Conservation (phyloP, 306 rosid genomes). For the Echinosophora koreensis region DNA sequence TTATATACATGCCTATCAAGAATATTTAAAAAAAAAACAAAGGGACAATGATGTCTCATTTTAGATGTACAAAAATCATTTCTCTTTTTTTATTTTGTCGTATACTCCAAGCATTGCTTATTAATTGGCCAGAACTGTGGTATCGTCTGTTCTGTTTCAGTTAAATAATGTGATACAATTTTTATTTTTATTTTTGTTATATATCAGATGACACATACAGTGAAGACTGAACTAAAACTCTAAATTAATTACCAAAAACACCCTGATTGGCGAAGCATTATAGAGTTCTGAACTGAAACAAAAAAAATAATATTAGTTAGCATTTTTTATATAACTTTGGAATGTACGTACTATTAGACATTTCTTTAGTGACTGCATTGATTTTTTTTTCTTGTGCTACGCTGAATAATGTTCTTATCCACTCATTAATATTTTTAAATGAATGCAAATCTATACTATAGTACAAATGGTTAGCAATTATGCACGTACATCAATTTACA, state of each 20-base stretch:
- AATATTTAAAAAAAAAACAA: too few species aligned
- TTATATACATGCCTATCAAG: too few species aligned
- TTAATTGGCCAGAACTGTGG: background rate
- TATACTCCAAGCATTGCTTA: background rate
- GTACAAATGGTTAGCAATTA: background rate
- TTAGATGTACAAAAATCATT: too few species aligned
- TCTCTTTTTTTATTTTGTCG: background rate
- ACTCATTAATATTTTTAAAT: background rate
- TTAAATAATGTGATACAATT: background rate
- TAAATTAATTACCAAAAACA: background rate
- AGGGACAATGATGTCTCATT: too few species aligned
- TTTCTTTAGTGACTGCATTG: conserved; percentile 8
- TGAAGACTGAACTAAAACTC: too few species aligned
- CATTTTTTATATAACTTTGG: background rate
- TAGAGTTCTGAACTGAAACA: background rate
- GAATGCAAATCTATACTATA: background rate
- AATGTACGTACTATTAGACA: background rate
- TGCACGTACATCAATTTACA: conserved; percentile 27
- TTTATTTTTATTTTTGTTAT: too few species aligned
- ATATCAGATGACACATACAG: too few species aligned
- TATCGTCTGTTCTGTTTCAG: background rate
- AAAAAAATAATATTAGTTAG: too few species aligned
- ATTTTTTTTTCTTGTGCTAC: conserved; percentile 18
- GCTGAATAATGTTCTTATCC: conserved; percentile 38
- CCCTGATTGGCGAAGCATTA: background rate